Evolutionary conservation across 306 rosid genomes (phyloP), one percentile per base, ranked within the genome.

Genomic region (Begonia masoniana): DNA sequence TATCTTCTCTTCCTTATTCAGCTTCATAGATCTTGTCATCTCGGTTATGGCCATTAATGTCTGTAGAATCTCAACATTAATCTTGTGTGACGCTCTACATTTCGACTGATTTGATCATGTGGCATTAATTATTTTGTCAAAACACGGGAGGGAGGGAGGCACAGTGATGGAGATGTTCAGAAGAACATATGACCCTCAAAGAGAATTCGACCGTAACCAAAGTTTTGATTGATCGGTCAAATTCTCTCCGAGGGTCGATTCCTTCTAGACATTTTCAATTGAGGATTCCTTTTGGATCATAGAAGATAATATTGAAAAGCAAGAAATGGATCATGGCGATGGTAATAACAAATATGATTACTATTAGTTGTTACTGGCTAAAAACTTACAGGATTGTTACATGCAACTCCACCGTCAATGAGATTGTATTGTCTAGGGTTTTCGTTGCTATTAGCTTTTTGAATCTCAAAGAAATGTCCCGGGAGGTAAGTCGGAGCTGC

Each of bases 401-500:
- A 74, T 13, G 77, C 77, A 16, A 76, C 74, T 0, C 66, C 81
- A 2, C 77, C 81, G 17, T 76, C 81, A 3, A 76, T 36, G 13
- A 76, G 74, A 57, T 76, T 51, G 19, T 59, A 76, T 10, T 48
- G 49, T 11, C 57, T 65, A 19, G 61, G 41, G 6, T 11, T 61
- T 36, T 74, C 81, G 9, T 57, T 48, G 0, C 13, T 15, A 56
- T 76, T 71, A 5, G 51, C 46, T 31, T 31, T 31, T 31, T 31
- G 39, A 3, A 58, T 56, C 24, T 65, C 56, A 13, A 76, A 76
- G 48, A 26, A 67, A 50, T 76, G 77, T 9, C 74, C 57, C 0
- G 81, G 81, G 12, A 76, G 57, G 59, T 17, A 76, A 10, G 71
- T 71, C 14, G 77, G 81, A 21, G 81, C 81, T 24, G 81, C 81